Evolutionary conservation across 192 early-diverging fungal genomes (phyloP), one percentile per base, ranked within the genome.

Genomic region (Phlyctochytrium bullatum): DNA sequence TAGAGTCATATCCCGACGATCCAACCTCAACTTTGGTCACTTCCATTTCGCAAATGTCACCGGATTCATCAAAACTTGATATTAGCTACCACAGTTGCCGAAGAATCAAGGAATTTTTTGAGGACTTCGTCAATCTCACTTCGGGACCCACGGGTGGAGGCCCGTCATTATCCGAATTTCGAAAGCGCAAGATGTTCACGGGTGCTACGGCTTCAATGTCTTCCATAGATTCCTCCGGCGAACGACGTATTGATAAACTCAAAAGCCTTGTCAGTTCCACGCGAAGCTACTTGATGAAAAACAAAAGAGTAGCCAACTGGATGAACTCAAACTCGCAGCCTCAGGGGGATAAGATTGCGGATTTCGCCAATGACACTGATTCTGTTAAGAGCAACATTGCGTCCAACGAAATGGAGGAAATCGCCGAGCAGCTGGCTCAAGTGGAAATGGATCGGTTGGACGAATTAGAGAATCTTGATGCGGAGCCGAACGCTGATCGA

Each of bases 61-160:
- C 63, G 25, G 83, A 84, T 20, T 51, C 82, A 0, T 6, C 66
- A 36, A 61, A 63, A 14, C 61, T 84, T 14, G 83, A 84, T 34
- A 69, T 74, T 4, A 75, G 73, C 33, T 75, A 62, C 36, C 50
- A 66, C 40, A 12, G 64, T 3, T 56, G 66, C 34, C 47, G 75
- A 4, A 82, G 78, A 57, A 59, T 84, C n/a, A 84, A 84, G 61
- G 32, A 32, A 17, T 82, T 84, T 72, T 79, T 84, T 54, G 83
- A 84, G 68, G 83, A 84, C 54, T 67, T 78, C 25, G 69, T 72
- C 2, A 62, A 58, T 3, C 57, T 14, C 12, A 57, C 54, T 14
- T 25, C 20, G 4, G 54, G 12, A 25, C 10, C 54, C 6, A 25
- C 6, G 12, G 10, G 12, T 6, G 10, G 1, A 10, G 54, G 56